Evolutionary conservation across 2,329 filamentous ascomycete genomes (phyloP).

Genomic region (Conoideocrella luteorostrata): DNA sequence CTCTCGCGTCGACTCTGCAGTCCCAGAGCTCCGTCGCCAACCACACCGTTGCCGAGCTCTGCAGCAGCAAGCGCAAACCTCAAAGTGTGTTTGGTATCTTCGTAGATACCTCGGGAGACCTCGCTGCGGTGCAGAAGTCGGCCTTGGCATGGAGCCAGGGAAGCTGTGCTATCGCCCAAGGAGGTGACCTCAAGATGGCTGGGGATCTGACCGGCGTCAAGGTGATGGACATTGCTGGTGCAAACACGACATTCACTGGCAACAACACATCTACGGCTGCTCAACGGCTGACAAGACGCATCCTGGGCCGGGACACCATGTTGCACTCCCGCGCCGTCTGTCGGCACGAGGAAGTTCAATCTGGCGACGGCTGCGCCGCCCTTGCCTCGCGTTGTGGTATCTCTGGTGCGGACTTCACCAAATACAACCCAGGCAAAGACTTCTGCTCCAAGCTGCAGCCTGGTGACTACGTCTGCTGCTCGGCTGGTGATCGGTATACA

Average conservation of each 20-base stretch:
- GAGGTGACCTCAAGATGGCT: background rate
- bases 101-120: constrained; percentile 5
- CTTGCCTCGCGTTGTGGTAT: constrained; percentile 34
- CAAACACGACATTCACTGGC: background rate
- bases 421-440: constrained; percentile 28
- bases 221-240: background rate
- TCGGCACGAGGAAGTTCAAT: constrained; percentile 22
- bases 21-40: background rate
- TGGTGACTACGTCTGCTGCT: constrained; percentile 30
- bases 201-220: background rate
- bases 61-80: background rate
- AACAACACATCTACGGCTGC: background rate
- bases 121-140: constrained; percentile 5
- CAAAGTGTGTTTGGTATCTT: background rate
- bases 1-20: background rate
- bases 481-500: constrained; percentile 20
- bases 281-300: too few species aligned
- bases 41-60: background rate
- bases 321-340: constrained; percentile 8
- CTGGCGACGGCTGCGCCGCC: constrained; percentile 29
- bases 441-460: constrained; percentile 15
- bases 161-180: background rate
- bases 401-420: constrained; percentile 27
- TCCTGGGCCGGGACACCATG: background rate
- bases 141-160: constrained; percentile 8